A percentile compares a stretch with the other conserved stretches of the same genome.
phyloP scores from a whole-genome alignment of 2,329 filamentous ascomycete genomes.

The Botrytis galanthina region DNA sequence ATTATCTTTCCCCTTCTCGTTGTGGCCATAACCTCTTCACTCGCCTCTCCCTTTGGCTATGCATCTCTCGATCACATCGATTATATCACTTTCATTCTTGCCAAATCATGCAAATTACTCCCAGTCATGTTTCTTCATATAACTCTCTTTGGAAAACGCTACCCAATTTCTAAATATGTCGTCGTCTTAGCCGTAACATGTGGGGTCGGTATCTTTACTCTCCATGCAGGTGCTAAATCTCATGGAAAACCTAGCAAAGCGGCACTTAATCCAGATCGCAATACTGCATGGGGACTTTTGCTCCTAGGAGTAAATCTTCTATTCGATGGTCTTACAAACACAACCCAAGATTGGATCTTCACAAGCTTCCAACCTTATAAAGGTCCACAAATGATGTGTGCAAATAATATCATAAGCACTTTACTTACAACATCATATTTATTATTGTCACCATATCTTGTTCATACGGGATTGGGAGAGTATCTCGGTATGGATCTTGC shows the following conservation, averaged over 20 bases:
- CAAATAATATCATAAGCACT: slow-evolving; percentile 87
- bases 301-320: slow-evolving; percentile 86
- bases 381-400: slow-evolving; percentile 99
- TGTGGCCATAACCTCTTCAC: slow-evolving; percentile 81
- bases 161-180: slow-evolving; percentile 94
- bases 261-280: slow-evolving; percentile 50
- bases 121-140: slow-evolving; percentile 97
- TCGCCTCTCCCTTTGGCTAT: slow-evolving; percentile 95
- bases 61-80: slow-evolving; percentile 90
- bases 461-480: slow-evolving; percentile 60
- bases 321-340: slow-evolving; percentile 94
- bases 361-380: slow-evolving; percentile 73
- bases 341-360: slow-evolving; percentile 95
- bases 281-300: slow-evolving; percentile 74
- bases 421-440: slow-evolving; percentile 75
- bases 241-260: slow-evolving; percentile 46
- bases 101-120: slow-evolving; percentile 97
- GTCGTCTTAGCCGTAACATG: slow-evolving; percentile 88
- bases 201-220: slow-evolving; percentile 91
- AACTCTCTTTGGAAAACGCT: slow-evolving; percentile 82
- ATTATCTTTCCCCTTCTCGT: slow-evolving; percentile 79
- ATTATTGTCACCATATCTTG: slow-evolving; percentile 75
- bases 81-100: slow-evolving; percentile 96
- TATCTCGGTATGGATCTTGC: slow-evolving; percentile 66
- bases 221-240: slow-evolving; percentile 70